phyloP scores from a whole-genome alignment of 768 basidiomycete genomes.

The Crassisporium funariophilum region DNA sequence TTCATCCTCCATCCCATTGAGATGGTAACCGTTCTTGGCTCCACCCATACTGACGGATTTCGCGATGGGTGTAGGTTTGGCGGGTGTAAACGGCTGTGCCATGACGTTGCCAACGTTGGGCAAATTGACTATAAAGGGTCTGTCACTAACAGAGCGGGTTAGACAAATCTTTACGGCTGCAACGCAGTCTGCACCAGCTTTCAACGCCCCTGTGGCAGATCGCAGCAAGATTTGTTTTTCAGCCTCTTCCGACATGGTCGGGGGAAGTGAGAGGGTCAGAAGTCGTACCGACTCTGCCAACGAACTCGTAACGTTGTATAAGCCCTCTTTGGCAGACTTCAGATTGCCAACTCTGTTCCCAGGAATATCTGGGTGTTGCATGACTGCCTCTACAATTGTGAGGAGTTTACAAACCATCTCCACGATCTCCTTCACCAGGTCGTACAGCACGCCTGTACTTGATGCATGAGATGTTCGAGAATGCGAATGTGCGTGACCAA shows the following conservation, averaged over 20 bases:
- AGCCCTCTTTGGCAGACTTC: conserved; percentile 69
- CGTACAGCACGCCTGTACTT: conserved; percentile 91
- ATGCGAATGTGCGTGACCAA: conserved; percentile 95
- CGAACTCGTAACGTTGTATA: conserved; percentile 84
- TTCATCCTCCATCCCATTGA: conserved; percentile 48
- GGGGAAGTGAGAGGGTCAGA: conserved; percentile 56
- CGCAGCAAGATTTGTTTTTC: conserved; percentile 78
- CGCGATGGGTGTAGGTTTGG: conserved; percentile 44
- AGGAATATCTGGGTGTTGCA: conserved; percentile 72
- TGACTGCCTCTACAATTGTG: conserved; percentile 88
- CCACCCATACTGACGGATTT: conserved; percentile 34
- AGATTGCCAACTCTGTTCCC: conserved; percentile 64
- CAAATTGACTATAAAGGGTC: conserved; percentile 65
- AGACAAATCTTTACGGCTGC: conserved; percentile 83
- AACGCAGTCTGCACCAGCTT: conserved; percentile 88
- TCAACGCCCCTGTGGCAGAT: conserved; percentile 86
- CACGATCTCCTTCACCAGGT: conserved; percentile 92
- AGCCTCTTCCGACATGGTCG: conserved; percentile 70
- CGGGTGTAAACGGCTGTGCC: conserved; percentile 46
- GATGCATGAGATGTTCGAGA: conserved; percentile 89
- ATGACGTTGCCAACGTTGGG: conserved; percentile 52
- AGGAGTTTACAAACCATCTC: conserved; percentile 92
- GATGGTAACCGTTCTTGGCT: conserved; percentile 38
- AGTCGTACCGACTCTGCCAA: conserved; percentile 86
- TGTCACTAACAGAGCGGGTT: conserved; percentile 60